phyloP scores from a whole-genome alignment of 768 basidiomycete genomes.

The Suillus fuscotomentosus region DNA sequence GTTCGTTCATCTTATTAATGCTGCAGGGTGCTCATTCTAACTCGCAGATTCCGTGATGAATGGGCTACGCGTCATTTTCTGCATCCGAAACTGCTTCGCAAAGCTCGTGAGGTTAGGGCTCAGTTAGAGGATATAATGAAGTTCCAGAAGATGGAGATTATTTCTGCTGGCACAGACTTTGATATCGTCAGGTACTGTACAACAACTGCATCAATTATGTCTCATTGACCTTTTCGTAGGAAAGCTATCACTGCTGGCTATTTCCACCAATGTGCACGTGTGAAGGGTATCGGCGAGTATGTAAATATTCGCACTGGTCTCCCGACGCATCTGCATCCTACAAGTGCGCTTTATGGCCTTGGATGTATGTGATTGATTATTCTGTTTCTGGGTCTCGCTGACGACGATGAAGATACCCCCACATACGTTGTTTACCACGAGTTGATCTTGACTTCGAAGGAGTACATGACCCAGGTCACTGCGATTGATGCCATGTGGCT shows the following conservation, averaged over 20 bases:
- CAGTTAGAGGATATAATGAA: slow-evolving; percentile 99
- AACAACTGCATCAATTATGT: neutral
- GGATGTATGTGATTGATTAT: slow-evolving; percentile 64
- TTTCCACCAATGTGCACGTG: slow-evolving; percentile 97
- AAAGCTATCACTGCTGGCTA: slow-evolving; percentile 98
- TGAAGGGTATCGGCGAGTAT: slow-evolving; percentile 99
- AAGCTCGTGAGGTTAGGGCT: slow-evolving; percentile 90
- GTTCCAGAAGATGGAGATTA: slow-evolving; percentile 93
- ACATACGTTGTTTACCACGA: slow-evolving; percentile 98
- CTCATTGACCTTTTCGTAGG: slow-evolving; percentile 36
- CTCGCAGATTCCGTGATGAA: slow-evolving; percentile 79
- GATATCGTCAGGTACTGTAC: slow-evolving; percentile 71
- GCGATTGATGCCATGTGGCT: slow-evolving; percentile 98
- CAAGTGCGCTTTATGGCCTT: slow-evolving; percentile 92
- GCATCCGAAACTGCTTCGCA: slow-evolving; percentile 93
- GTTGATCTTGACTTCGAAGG: slow-evolving; percentile 90
- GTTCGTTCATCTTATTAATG: slow-evolving; percentile 23
- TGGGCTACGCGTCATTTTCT: slow-evolving; percentile 96
- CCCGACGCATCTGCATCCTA: slow-evolving; percentile 95
- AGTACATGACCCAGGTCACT: slow-evolving; percentile 99
- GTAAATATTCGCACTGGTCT: slow-evolving; percentile 94
- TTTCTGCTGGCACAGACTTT: slow-evolving; percentile 93
- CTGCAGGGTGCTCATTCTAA: neutral
- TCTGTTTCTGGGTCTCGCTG: slow-evolving; percentile 3
- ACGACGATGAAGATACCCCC: slow-evolving; percentile 68